phyloP scores from a whole-genome alignment of 805 yeast species.

The Sungouiella thailandica region DNA sequence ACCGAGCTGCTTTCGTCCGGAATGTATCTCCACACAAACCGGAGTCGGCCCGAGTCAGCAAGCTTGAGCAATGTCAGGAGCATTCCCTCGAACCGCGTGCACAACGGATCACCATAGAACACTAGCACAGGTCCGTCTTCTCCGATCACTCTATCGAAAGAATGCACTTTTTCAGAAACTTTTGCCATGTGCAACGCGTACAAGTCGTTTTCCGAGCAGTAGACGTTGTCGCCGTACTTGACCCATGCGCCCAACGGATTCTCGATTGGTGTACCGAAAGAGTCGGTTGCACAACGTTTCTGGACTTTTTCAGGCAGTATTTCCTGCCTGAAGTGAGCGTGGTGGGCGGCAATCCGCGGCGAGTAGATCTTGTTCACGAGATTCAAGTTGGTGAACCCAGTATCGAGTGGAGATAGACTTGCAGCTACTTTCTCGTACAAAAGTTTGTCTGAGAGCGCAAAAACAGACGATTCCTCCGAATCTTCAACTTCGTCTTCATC shows the following conservation, averaged over 20 bases:
- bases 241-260: slow-evolving; percentile 41
- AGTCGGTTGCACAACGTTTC: slow-evolving; percentile 23
- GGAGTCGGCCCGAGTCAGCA: slow-evolving; percentile 59
- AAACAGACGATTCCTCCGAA: background rate
- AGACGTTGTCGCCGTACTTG: slow-evolving; percentile 45
- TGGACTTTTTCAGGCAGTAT: slow-evolving; percentile 25
- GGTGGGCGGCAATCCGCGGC: slow-evolving; percentile 65
- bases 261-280: slow-evolving; percentile 26
- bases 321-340: slow-evolving; percentile 40
- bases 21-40: slow-evolving; percentile 72
- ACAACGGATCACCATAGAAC: slow-evolving; percentile 61
- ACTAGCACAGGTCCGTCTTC: slow-evolving; percentile 47
- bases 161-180: slow-evolving; percentile 20
- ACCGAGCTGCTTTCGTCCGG: slow-evolving; percentile 31
- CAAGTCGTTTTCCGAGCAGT: slow-evolving; percentile 66
- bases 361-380: slow-evolving; percentile 45
- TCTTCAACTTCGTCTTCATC: slow-evolving; percentile 3
- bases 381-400: slow-evolving; percentile 35
- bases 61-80: slow-evolving; percentile 55
- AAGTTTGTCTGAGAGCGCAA: background rate
- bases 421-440: slow-evolving; percentile 1
- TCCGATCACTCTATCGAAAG: slow-evolving; percentile 68
- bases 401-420: slow-evolving; percentile 4
- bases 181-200: slow-evolving; percentile 68
- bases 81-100: slow-evolving; percentile 49